phyloP scores from a whole-genome alignment of 208 protist species.

The Crithidia bombi region DNA sequence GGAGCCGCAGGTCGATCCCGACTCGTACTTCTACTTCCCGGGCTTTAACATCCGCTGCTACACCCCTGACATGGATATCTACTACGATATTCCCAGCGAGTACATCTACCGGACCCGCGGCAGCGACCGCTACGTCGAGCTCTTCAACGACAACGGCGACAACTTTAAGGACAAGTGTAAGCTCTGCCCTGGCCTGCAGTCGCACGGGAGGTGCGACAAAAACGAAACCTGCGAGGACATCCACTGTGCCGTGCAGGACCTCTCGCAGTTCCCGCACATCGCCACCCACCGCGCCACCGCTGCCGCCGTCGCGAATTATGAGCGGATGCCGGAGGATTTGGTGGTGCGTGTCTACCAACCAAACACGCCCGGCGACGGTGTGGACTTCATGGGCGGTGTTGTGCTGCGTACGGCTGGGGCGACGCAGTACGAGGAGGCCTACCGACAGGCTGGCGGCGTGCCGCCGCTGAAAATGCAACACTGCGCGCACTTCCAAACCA shows the following conservation, averaged over 20 bases:
- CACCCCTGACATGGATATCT: conserved; percentile 60
- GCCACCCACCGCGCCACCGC: conserved; percentile 64
- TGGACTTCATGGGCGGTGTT: conserved; percentile 57
- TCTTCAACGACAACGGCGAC: conserved; percentile 80
- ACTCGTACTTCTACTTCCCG: conserved; percentile 46
- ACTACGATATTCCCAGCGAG: conserved; percentile 78
- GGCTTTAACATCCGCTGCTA: conserved; percentile 82
- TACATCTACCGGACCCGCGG: conserved; percentile 64
- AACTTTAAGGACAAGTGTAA: conserved; percentile 83
- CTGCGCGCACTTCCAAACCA: conserved; percentile 82
- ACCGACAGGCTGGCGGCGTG: conserved; percentile 34
- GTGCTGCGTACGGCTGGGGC: conserved; percentile 76
- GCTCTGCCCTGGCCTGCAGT: conserved; percentile 55
- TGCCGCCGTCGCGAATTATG: conserved; percentile 52
- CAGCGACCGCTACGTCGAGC: conserved; percentile 66
- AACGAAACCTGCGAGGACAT: conserved; percentile 61
- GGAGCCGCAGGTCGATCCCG: conserved; percentile 41
- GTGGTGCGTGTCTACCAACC: conserved; percentile 75
- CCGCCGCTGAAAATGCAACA: conserved; percentile 81
- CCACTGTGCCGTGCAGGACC: conserved; percentile 55
- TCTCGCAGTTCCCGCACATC: conserved; percentile 53
- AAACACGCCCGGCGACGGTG: conserved; percentile 56
- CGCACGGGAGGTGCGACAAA: conserved; percentile 43
- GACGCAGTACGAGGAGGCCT: conserved; percentile 70
- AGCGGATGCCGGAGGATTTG: conserved; percentile 56